Conservation (phyloP, 2,329 filamentous ascomycete species). For the Sporothrix curviconia region DNA sequence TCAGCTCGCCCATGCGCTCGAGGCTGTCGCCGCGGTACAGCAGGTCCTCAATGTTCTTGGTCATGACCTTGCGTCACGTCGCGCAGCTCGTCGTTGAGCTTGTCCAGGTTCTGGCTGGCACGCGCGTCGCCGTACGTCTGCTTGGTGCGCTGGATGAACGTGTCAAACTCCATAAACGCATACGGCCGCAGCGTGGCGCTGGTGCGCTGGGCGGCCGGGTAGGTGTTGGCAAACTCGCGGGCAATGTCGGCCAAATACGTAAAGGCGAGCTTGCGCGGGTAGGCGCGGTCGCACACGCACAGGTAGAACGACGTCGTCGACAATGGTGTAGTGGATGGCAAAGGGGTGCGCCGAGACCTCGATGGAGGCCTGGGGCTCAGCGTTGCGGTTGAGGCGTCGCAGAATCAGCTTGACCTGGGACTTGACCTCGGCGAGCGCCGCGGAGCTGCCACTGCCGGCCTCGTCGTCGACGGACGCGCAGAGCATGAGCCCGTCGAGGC, state of each 20-base stretch:
- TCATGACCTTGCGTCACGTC: constrained; percentile 99
- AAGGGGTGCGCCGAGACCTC: constrained; percentile 62
- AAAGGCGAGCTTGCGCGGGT: constrained; percentile 96
- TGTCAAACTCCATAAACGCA: constrained; percentile 97
- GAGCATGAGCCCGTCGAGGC: constrained; percentile 91
- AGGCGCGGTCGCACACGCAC: constrained; percentile 86
- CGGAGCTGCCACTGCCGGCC: constrained; percentile 66
- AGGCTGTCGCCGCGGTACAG: constrained; percentile 90
- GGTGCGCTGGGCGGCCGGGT: constrained; percentile 67
- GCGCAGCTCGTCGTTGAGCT: constrained; percentile 91
- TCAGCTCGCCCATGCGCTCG: constrained; percentile 96
- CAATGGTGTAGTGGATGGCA: constrained; percentile 82
- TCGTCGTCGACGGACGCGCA: constrained; percentile 93
- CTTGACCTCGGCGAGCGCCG: constrained; percentile 78
- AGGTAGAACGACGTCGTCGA: constrained; percentile 83
- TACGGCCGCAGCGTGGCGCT: constrained; percentile 76
- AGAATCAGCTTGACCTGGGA: constrained; percentile 84
- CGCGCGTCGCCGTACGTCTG: constrained; percentile 89
- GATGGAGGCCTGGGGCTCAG: constrained; percentile 85
- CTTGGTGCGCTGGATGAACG: constrained; percentile 88
- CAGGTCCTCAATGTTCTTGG: constrained; percentile 98
- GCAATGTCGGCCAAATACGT: constrained; percentile 93
- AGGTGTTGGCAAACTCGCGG: constrained; percentile 82
- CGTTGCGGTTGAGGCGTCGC: constrained; percentile 78
- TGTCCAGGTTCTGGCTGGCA: constrained; percentile 86